Evolutionary conservation across 768 basidiomycete species (phyloP).

Genomic region (Galerina sulciceps): DNA sequence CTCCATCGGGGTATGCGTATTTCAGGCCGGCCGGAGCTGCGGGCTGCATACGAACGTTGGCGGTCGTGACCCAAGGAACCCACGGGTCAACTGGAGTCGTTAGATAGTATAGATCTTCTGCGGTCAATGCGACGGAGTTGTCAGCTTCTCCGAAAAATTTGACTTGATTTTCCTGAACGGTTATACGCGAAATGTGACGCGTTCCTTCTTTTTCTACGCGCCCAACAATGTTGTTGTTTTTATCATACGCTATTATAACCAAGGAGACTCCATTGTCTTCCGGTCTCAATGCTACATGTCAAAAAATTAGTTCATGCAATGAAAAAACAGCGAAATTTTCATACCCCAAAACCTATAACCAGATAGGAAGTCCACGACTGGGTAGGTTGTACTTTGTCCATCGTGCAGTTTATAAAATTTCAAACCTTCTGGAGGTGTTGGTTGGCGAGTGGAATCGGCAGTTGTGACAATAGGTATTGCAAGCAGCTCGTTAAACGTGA

Average conservation of each 20-base stretch:
- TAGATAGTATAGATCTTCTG: not conserved
- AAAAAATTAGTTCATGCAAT: not conserved
- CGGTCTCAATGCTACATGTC: not conserved
- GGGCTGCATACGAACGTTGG: no score
- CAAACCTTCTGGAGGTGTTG: not conserved
- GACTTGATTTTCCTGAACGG: not conserved
- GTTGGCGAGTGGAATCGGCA: not conserved
- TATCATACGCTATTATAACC: not conserved
- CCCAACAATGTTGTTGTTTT: not conserved
- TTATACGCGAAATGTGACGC: not conserved
- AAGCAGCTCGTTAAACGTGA: not conserved
- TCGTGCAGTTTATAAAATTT: not conserved
- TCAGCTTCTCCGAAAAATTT: not conserved
- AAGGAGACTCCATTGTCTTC: not conserved
- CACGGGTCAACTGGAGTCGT: not conserved
- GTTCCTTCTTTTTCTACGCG: not conserved
- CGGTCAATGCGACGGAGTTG: not conserved
- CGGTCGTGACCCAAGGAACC: no score
- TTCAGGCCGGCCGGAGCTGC: no score
- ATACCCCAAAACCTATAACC: not conserved
- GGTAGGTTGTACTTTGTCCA: not conserved
- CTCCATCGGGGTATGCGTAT: no score
- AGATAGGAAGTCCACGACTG: not conserved
- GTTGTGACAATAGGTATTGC: not conserved
- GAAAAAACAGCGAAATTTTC: not conserved